Conservation (phyloP, 2,329 filamentous ascomycete species). For the Aureobasidium sp. region DNA sequence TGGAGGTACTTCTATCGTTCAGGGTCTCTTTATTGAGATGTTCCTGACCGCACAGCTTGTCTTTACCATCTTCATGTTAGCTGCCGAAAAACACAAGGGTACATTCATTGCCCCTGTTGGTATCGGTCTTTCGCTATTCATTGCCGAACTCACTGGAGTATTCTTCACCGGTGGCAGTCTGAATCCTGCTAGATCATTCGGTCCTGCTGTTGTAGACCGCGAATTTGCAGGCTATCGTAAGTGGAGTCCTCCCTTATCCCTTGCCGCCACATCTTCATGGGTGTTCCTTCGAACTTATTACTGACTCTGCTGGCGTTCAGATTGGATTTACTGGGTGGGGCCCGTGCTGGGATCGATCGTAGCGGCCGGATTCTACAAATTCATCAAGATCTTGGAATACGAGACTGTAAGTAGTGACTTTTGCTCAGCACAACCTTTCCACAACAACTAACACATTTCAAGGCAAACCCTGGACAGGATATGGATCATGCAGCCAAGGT, state of each 20-base stretch:
- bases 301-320: neutral
- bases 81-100: constrained; percentile 35
- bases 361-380: constrained; percentile 29
- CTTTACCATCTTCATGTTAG: constrained; percentile 37
- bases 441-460: neutral
- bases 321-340: constrained; percentile 31
- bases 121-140: constrained; percentile 41
- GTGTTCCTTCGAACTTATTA: neutral
- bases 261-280: too few relatives aligned
- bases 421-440: too few relatives aligned
- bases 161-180: constrained; percentile 31
- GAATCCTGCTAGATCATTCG: constrained; percentile 32
- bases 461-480: constrained; percentile 28
- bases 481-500: constrained; percentile 19
- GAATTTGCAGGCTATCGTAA: constrained; percentile 25
- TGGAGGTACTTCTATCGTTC: constrained; percentile 30
- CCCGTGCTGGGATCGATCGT: constrained; percentile 26
- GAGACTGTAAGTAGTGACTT: constrained; percentile 20
- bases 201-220: constrained; percentile 25
- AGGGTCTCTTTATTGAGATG: constrained; percentile 37
- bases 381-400: constrained; percentile 30
- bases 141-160: constrained; percentile 37
- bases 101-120: constrained; percentile 38
- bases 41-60: constrained; percentile 35
- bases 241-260: neutral